phyloP scores from a whole-genome alignment of 2,329 filamentous ascomycete genomes.

The Neophaeococcomyces mojaviensis region DNA sequence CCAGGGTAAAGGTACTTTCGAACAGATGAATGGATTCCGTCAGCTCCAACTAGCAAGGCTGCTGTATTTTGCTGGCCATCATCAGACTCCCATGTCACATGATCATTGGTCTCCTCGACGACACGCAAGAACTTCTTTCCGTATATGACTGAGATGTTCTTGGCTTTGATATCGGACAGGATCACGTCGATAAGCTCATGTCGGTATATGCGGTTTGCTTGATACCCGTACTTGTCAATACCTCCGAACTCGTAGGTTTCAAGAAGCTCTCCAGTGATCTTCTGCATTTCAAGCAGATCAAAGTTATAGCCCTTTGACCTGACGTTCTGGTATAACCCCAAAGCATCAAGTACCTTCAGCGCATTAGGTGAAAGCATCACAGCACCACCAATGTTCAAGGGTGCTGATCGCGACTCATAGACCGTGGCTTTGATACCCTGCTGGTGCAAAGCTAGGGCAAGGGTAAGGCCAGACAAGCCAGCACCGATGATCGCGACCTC shows the following conservation, averaged over 20 bases:
- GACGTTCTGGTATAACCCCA: conserved; percentile 10
- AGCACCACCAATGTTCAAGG: conserved; percentile 2
- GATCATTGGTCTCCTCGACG: conserved; percentile 28
- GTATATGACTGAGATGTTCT: conserved; percentile 39
- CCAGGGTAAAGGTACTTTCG: conserved; percentile 45
- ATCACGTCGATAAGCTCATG: conserved; percentile 43
- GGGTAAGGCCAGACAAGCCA: conserved; percentile 50
- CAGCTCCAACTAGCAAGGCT: conserved; percentile 49
- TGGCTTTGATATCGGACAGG: conserved; percentile 32
- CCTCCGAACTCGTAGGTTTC: too few species aligned
- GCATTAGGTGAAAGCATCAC: conserved; percentile 18
- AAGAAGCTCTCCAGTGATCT: conserved; percentile 32
- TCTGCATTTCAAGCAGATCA: conserved; percentile 17
- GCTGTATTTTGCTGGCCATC: conserved; percentile 34
- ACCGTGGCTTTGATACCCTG: neutral
- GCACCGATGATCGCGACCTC: conserved; percentile 71
- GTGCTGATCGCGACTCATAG: neutral
- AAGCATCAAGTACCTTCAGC: conserved; percentile 11
- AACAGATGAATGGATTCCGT: conserved; percentile 54
- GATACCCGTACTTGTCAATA: conserved; percentile 47
- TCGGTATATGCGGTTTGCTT: conserved; percentile 49
- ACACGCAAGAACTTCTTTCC: conserved; percentile 43
- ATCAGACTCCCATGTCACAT: conserved; percentile 45
- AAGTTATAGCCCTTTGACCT: conserved; percentile 25
- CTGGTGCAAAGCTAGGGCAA: conserved; percentile 2